Evolutionary conservation across 495 filamentous ascomycete species (phyloP).

Genomic region (Lindgomyces ingoldianus): DNA sequence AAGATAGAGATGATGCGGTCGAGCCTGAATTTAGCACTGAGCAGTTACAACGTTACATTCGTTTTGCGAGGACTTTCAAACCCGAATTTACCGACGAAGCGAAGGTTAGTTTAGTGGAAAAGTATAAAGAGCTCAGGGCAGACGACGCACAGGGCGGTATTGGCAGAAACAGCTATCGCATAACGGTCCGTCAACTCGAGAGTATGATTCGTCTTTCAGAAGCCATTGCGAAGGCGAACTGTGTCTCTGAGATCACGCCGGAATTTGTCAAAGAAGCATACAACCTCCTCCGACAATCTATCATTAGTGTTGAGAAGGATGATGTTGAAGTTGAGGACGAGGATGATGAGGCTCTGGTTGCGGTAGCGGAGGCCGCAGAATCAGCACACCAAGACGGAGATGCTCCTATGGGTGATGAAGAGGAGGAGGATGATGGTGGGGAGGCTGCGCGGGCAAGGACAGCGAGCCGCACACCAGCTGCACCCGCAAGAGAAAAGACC

Average conservation of each 20-base stretch:
- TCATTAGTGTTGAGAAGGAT: constrained; percentile 97
- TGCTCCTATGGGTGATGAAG: constrained; percentile 11
- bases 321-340: constrained; percentile 95
- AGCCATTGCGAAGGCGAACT: constrained; percentile 95
- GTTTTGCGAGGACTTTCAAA: constrained; percentile 91
- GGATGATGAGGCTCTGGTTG: constrained; percentile 59
- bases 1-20: constrained; percentile 85
- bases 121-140: constrained; percentile 92
- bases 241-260: constrained; percentile 84
- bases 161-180: constrained; percentile 90
- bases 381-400: constrained; percentile 52
- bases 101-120: constrained; percentile 78
- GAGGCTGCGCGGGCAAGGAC: constrained; percentile 12
- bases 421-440: constrained; percentile 53
- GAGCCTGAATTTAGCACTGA: constrained; percentile 93
- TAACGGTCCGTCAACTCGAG: constrained; percentile 95
- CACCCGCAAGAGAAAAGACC: constrained; percentile 61
- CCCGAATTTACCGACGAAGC: constrained; percentile 90
- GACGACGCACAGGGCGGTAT: constrained; percentile 95
- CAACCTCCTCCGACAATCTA: constrained; percentile 84
- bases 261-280: constrained; percentile 89
- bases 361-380: constrained; percentile 35
- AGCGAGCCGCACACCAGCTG: constrained; percentile 46
- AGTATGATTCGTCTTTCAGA: constrained; percentile 92
- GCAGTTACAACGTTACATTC: constrained; percentile 95